Evolutionary conservation across 2,329 filamentous ascomycete genomes (phyloP).

Genomic region (Penicillium griseofulvum): DNA sequence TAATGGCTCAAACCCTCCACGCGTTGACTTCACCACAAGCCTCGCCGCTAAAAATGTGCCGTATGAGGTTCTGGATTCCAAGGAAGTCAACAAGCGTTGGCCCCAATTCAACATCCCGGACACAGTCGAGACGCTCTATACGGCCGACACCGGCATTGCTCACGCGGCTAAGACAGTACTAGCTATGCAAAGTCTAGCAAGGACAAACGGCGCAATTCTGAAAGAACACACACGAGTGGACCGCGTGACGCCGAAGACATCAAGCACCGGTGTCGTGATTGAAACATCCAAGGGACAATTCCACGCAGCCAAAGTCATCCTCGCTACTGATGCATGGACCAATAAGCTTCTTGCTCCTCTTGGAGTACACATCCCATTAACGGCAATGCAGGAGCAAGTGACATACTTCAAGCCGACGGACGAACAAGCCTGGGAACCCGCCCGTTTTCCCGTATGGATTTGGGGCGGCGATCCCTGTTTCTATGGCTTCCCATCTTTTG

Average conservation of each 20-base stretch:
- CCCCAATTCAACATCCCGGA: conserved; percentile 26
- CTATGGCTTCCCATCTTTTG: conserved; percentile 29
- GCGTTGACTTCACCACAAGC: conserved; percentile 17
- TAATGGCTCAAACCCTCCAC: conserved; percentile 10
- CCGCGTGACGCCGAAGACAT: conserved; percentile 14
- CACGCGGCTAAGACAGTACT: conserved; percentile 26
- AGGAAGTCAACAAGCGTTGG: conserved; percentile 25
- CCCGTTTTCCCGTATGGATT: conserved; percentile 29
- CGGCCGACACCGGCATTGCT: conserved; percentile 26
- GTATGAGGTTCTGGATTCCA: conserved; percentile 24
- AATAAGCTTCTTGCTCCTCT: conserved; percentile 27
- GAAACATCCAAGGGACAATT: conserved; percentile 24
- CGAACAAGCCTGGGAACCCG: conserved; percentile 10
- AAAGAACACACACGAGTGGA: conserved; percentile 24
- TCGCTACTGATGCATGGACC: conserved; percentile 28
- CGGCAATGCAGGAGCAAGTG: conserved; percentile 29
- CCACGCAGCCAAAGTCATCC: conserved; percentile 22
- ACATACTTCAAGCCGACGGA: conserved; percentile 29
- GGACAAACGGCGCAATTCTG: conserved; percentile 21
- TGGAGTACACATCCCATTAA: conserved; percentile 21
- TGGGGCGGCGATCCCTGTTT: conserved; percentile 21
- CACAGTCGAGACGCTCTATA: conserved; percentile 23
- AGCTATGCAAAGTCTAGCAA: conserved; percentile 23
- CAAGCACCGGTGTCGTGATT: conserved; percentile 16
- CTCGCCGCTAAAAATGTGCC: conserved; percentile 19